phyloP scores from a whole-genome alignment of 441 rosid species.

The Rhodomyrtus psidioides region DNA sequence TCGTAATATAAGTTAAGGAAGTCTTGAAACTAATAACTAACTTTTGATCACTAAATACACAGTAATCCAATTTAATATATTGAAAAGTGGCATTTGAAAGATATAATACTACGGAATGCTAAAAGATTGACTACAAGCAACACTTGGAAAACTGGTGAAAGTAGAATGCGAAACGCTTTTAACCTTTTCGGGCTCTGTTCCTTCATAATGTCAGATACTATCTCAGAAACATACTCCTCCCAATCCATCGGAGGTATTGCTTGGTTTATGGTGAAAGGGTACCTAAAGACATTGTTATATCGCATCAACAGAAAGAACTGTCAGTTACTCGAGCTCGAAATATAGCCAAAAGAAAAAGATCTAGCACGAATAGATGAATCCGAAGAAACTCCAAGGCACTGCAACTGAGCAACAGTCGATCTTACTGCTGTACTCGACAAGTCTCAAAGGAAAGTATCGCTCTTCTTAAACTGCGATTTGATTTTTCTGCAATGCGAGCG shows the following conservation, averaged over 20 bases:
- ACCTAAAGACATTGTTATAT: conserved; percentile 30
- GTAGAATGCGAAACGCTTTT: background rate
- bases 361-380: background rate
- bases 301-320: conserved; percentile 4
- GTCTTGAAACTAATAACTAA: background rate
- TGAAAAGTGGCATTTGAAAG: background rate
- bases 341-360: background rate
- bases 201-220: conserved; percentile 80
- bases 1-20: background rate
- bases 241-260: conserved; percentile 84
- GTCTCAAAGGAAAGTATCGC: conserved; percentile 87
- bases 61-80: background rate
- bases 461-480: conserved; percentile 80
- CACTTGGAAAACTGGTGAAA: background rate
- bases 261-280: conserved; percentile 70
- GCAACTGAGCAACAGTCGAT: background rate
- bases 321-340: background rate
- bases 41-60: background rate
- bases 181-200: conserved; percentile 97
- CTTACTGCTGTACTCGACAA: conserved; percentile 91
- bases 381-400: background rate
- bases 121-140: background rate
- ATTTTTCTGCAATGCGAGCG: conserved; percentile 71
- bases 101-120: background rate
- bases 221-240: conserved; percentile 90